Percentiles rank a stretch among this genome's conserved stretches.
Conservation (phyloP, 2,329 filamentous ascomycete species). For the Didymella segeticola region DNA sequence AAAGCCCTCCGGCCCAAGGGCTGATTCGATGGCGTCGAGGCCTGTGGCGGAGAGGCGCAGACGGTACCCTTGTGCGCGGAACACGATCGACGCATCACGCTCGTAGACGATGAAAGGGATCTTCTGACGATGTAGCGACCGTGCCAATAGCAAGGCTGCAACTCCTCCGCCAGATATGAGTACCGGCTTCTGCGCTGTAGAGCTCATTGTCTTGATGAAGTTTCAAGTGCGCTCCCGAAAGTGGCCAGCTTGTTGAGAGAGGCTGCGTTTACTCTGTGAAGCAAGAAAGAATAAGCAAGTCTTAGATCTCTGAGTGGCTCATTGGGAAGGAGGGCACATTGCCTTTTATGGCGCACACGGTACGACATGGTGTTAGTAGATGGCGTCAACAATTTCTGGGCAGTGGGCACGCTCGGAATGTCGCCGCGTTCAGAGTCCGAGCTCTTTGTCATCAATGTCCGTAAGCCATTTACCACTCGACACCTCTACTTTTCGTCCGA, state of each 20-base stretch:
- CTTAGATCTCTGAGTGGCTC: neutral
- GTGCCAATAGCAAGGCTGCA: slow-evolving; percentile 41
- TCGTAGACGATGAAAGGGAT: slow-evolving; percentile 47
- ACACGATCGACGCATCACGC: slow-evolving; percentile 57
- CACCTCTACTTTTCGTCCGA: no score
- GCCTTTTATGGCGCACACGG: slow-evolving; percentile 1
- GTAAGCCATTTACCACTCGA: no score
- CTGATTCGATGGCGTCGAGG: slow-evolving; percentile 66
- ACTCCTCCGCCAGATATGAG: slow-evolving; percentile 45
- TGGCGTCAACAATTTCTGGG: slow-evolving; percentile 1
- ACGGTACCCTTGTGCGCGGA: slow-evolving; percentile 69
- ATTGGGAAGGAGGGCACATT: neutral
- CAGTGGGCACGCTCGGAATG: slow-evolving; percentile 11
- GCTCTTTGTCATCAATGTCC: slow-evolving; percentile 5
- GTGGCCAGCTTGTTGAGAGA: neutral
- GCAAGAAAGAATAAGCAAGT: neutral
- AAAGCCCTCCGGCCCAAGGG: slow-evolving; percentile 58
- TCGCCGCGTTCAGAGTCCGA: neutral
- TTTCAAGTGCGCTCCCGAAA: slow-evolving; percentile 20
- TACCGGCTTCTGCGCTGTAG: slow-evolving; percentile 48
- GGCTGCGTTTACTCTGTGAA: neutral
- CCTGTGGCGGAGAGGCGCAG: slow-evolving; percentile 64
- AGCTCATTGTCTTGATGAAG: slow-evolving; percentile 24
- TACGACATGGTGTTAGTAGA: neutral
- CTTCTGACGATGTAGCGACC: slow-evolving; percentile 34